Conservation (phyloP, 2,329 filamentous ascomycete species). For the Fusarium paranaense region DNA sequence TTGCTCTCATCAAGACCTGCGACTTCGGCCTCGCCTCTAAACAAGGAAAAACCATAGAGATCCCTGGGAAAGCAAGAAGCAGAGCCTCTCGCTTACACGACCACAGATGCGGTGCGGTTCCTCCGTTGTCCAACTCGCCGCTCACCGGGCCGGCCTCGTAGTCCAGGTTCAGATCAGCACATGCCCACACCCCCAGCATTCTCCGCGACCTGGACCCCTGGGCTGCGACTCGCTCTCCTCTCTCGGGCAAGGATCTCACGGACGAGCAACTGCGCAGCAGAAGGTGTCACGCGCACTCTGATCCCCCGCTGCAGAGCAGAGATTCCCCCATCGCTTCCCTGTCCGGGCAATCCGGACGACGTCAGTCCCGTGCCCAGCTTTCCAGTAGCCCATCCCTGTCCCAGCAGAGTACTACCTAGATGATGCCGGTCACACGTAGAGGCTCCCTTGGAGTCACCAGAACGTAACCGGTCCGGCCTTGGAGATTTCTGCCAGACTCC, state of each 20-base stretch:
- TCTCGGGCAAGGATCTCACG: background rate
- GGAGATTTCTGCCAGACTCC: background rate
- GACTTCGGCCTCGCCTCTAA: conserved; percentile 15
- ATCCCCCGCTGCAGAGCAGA: conserved; percentile 17
- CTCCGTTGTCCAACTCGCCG: conserved; percentile 8
- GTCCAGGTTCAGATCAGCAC: conserved; percentile 21
- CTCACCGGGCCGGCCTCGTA: conserved; percentile 31
- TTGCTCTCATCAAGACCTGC: conserved; percentile 5
- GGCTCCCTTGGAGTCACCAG: conserved; percentile 16
- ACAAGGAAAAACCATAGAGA: background rate
- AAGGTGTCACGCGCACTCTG: conserved; percentile 22
- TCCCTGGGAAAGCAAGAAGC: background rate
- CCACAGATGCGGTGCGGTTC: background rate
- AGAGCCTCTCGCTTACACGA: conserved; percentile 11
- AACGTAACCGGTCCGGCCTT: conserved; percentile 30
- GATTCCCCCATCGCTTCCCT: conserved; percentile 11
- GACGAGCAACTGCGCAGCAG: background rate
- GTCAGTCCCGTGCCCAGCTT: conserved; percentile 21
- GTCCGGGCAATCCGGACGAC: conserved; percentile 23
- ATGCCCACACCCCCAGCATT: conserved; percentile 19
- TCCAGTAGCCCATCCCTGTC: conserved; percentile 21
- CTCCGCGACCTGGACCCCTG: background rate
- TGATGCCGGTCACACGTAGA: conserved; percentile 33
- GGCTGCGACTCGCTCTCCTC: background rate
- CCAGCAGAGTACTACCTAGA: background rate